phyloP scores from a whole-genome alignment of 495 filamentous ascomycete genomes.

The Penicillium argentinense region DNA sequence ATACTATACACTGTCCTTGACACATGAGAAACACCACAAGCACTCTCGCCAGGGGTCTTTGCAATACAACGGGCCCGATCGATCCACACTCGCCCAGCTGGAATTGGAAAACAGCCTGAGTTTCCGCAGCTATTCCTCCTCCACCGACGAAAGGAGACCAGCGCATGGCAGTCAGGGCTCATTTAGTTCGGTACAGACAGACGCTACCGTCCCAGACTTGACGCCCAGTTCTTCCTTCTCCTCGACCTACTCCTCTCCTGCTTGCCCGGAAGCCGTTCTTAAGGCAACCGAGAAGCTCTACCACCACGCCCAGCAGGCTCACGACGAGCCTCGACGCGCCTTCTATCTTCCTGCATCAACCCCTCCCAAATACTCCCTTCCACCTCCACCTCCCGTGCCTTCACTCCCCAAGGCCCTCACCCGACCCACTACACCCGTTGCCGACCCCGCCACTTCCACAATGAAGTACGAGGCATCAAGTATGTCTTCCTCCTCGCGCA shows the following conservation, averaged over 20 bases:
- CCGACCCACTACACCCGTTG: conserved; percentile 23
- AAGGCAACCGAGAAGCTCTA: conserved; percentile 34
- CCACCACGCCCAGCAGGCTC: conserved; percentile 22
- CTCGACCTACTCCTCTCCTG: conserved; percentile 36
- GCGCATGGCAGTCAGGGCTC: conserved; percentile 36
- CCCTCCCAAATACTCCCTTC: conserved; percentile 33
- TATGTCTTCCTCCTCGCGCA: conserved; percentile 30
- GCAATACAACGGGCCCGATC: conserved; percentile 23
- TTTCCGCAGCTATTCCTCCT: conserved; percentile 30
- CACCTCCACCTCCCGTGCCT: conserved; percentile 32
- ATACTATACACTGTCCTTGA: conserved; percentile 39
- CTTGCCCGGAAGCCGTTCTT: conserved; percentile 32
- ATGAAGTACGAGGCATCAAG: conserved; percentile 33
- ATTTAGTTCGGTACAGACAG: conserved; percentile 39
- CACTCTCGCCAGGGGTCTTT: conserved; percentile 11
- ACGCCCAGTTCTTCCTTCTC: conserved; percentile 50
- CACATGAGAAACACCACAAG: conserved; percentile 17
- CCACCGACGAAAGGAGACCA: conserved; percentile 23
- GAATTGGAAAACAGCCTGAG: conserved; percentile 37
- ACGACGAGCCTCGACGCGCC: conserved; percentile 15
- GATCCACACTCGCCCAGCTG: conserved; percentile 38
- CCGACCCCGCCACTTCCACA: conserved; percentile 30
- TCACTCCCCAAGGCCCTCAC: conserved; percentile 15
- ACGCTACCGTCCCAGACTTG: conserved; percentile 38
- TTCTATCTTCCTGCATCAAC: conserved; percentile 36